These are phyloP conservation scores for Globisporangium paddicum DNA, from an alignment of 352 stramenopile genomes.

Conservation along the genomic window DNA sequence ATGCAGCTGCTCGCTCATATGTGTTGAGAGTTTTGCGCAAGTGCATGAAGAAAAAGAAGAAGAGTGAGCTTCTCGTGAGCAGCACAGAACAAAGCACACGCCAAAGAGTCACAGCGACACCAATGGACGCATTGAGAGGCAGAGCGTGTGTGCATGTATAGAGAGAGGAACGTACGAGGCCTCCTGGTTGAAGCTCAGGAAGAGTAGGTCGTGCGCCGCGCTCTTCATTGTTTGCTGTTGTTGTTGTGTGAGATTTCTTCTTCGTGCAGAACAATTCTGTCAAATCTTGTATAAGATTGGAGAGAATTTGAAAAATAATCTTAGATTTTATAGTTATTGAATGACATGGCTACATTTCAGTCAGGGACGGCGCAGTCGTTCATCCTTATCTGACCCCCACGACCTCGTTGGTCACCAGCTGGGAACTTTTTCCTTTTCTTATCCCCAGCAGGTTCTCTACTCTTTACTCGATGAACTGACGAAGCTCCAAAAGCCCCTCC, in stretches of 20 bases:
- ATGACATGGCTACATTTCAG: neutral
- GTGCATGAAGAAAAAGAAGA: neutral
- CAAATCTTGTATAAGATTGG: too few species aligned
- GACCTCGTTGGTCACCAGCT: too few species aligned
- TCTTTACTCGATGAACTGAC: neutral
- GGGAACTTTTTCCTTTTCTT: neutral
- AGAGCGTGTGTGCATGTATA: neutral
- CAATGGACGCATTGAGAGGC: too few species aligned
- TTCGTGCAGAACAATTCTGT: too few species aligned
- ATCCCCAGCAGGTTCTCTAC: neutral
- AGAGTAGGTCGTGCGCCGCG: slow-evolving; percentile 66
- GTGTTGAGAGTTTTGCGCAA: too few species aligned
- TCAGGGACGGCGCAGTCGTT: too few species aligned
- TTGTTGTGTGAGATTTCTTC: too few species aligned
- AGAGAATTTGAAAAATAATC: neutral
- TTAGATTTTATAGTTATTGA: neutral
- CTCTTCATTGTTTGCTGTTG: slow-evolving; percentile 28
- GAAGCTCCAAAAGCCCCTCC: neutral
- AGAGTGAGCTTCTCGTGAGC: neutral
- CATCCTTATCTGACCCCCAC: neutral
- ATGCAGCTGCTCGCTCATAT: slow-evolving; percentile 58
- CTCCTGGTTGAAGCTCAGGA: slow-evolving; percentile 92
- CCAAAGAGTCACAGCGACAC: too few species aligned
- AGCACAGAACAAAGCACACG: too few species aligned
- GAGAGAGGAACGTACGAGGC: slow-evolving; percentile 53